Evolutionary conservation across 2,329 filamentous ascomycete genomes (phyloP).

Genomic region (Venturia pyrina): DNA sequence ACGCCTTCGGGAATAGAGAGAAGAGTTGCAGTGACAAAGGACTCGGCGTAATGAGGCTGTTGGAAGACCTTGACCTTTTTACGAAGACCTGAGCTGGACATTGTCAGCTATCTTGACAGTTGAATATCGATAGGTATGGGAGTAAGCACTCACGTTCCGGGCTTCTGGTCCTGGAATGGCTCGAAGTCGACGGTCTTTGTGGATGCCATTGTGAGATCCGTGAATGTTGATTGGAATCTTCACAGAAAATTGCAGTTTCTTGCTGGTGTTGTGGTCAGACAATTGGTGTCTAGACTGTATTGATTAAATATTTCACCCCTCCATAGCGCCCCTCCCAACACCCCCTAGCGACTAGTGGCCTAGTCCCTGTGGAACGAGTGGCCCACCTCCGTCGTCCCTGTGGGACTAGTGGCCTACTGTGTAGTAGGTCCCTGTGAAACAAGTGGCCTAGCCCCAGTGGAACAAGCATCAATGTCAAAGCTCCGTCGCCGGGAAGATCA

Average conservation of each 20-base stretch:
- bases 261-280: too few species aligned
- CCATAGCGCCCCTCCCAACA: too few species aligned
- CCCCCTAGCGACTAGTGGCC: too few species aligned
- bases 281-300: not conserved
- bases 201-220: slow-evolving; percentile 40
- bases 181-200: slow-evolving; percentile 71
- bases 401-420: too few species aligned
- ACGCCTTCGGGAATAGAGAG: slow-evolving; percentile 93
- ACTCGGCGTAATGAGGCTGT: slow-evolving; percentile 87
- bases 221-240: not conserved
- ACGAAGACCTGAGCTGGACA: slow-evolving; percentile 77
- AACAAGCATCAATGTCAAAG: too few species aligned
- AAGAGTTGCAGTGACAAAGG: slow-evolving; percentile 88
- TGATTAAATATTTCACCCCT: too few species aligned
- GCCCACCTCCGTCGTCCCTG: too few species aligned
- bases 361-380: too few species aligned
- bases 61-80: slow-evolving; percentile 99
- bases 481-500: too few species aligned
- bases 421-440: too few species aligned
- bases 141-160: slow-evolving; percentile 73
- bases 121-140: not conserved
- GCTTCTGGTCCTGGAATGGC: slow-evolving; percentile 93
- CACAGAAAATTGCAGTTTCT: not conserved
- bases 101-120: not conserved
- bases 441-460: too few species aligned